Evolutionary conservation across 345 rosid genomes (phyloP), one percentile per base, ranked within the genome.

Genomic region (Sisymbrium irio): DNA sequence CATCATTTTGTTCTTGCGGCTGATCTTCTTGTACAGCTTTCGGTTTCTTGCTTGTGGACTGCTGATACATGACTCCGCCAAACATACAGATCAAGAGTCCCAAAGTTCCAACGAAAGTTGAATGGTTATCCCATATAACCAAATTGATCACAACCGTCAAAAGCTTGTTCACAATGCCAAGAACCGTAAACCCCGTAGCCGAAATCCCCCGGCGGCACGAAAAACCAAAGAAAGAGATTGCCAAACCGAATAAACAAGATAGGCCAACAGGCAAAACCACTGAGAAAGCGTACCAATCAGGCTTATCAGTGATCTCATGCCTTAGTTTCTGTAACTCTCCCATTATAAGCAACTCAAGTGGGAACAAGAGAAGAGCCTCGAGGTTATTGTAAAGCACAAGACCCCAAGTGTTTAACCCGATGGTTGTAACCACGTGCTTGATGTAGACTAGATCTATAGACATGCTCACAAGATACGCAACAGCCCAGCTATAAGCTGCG

Each of bases 381-480:
- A 91, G 90, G 83, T 91, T 93, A 81, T 93, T 93, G 79, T 88
- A 89, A 56, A 93, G 77, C 55, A 93, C 96, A 67, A 91, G 96
- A 75, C 97, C 94, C 96, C 98, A 91, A 3, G 94, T 89, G 74
- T 85, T 91, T 35, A 91, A 77, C 57, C 97, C 89, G 11, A 88
- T 86, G 53, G 97, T 91, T 88, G 85, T 85, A 7, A 89, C 97
- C 14, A 91, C 98, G 28, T 93, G 95, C 82, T 93, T 93, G 77
- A 93, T 93, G 82, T 91, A 91, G 42, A 91, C 98, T 78, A 91
- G 86, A 77, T 93, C 96, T 25, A 91, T 83, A 19, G 93, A 65
- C 96, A 93, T 91, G 81, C 93, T 88, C 49, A 91, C 75, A 44
- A 91, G 82, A 80, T 93, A 93, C 44, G 93, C 91, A 2, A 86